Base-by-base conservation (phyloP, 345 rosid species). In the Toxicodendron radicans region DNA sequence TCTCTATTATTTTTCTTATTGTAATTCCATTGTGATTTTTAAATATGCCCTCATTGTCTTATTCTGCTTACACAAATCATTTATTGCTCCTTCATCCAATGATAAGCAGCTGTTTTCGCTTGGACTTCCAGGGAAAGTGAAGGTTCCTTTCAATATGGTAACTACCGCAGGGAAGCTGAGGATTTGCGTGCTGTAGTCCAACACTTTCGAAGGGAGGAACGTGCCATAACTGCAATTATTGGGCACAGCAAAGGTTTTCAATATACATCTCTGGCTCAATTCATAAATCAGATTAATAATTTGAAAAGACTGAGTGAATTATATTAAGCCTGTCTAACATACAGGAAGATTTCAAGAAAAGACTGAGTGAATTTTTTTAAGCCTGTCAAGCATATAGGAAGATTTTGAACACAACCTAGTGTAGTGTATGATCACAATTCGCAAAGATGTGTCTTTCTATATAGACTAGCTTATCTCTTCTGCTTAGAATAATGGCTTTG, bases 161-260 rank as follows among this genome's bases (percentile, higher is more conserved):
- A 92, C 83, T 92, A 92, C 53, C 84, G 80, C 17, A 84, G 92
- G 79, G 97, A 92, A 86, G 88, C 80, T 64, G 97, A 92, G 73
- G 97, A 95, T 82, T 78, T 92, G 58, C 87, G 78, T 27, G 84
- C 88, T 53, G 85, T 95, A 43, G 72, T 91, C 43, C 86, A 80
- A 79, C 74, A 87, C 73, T 87, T 95, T 58, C 83, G 75, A 56
- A 62, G 72, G 20, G 76, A 83, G 30, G 78, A 80, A 20, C 86
- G 81, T 74, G 74, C 68, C 23, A 68, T 87, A 49, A 75, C 48
- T 68, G 91, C 97, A 21, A 78, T 95, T 17, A 75, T 92, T 32
- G 99, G 98, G 57, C 99, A 95, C 77, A 95, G 97, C 76, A 95
- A 95, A 92, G 97, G 99, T 92, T 16, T 58, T 21, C 4, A n/a